phyloP scores from a whole-genome alignment of 768 basidiomycete species.

The Hericium erinaceus region DNA sequence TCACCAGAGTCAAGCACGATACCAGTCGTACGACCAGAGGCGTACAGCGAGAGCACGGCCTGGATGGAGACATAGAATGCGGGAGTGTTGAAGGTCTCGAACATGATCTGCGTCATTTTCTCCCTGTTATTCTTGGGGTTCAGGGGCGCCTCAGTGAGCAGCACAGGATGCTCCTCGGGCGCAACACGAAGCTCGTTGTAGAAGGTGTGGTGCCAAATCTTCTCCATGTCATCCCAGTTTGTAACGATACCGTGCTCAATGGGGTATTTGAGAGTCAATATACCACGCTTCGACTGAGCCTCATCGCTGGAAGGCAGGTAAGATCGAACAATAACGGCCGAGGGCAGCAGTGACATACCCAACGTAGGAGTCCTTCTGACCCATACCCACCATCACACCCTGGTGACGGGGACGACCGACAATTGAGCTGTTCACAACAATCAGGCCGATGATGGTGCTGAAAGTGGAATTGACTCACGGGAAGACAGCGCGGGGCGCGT shows the following conservation, averaged over 20 bases:
- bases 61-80: constrained; percentile 91
- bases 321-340: not conserved
- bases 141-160: constrained; percentile 85
- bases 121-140: constrained; percentile 92
- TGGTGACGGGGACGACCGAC: constrained; percentile 67
- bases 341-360: constrained; percentile 31
- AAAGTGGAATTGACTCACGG: constrained; percentile 50
- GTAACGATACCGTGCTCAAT: constrained; percentile 67
- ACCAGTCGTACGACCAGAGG: constrained; percentile 64
- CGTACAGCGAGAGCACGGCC: constrained; percentile 76
- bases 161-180: constrained; percentile 87
- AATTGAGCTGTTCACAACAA: constrained; percentile 37
- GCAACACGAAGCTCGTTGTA: constrained; percentile 76
- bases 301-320: constrained; percentile 38
- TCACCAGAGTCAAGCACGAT: constrained; percentile 71
- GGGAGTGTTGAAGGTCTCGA: constrained; percentile 90
- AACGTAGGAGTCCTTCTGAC: constrained; percentile 71
- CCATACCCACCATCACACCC: constrained; percentile 74
- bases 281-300: constrained; percentile 67
- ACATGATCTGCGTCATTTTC: constrained; percentile 96
- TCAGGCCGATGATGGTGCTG: not conserved
- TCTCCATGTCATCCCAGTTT: constrained; percentile 75
- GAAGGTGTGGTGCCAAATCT: constrained; percentile 77
- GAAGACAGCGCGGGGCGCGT: constrained; percentile 96
- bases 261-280: constrained; percentile 61